Conservation (phyloP, 805 yeast genomes). For the Wickerhamomyces chambardii region DNA sequence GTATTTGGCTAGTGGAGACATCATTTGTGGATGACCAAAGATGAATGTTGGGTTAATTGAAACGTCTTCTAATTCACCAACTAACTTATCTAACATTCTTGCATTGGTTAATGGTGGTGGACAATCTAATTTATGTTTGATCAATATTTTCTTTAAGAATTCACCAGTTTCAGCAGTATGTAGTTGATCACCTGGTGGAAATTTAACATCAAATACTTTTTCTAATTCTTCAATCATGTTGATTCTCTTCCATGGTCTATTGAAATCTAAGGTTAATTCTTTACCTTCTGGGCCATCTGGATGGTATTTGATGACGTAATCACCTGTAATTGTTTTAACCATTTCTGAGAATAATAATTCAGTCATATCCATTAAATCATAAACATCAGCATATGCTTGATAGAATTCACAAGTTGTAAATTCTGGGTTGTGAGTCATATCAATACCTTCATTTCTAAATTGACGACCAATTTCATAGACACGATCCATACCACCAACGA, state of each 20-base stretch:
- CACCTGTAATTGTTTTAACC: slow-evolving; percentile 94
- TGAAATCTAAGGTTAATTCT: slow-evolving; percentile 71
- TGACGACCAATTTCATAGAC: slow-evolving; percentile 98
- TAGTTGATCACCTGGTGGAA: slow-evolving; percentile 93
- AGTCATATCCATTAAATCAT: slow-evolving; percentile 88
- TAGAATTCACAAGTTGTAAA: slow-evolving; percentile 98
- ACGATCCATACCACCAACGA: slow-evolving; percentile 97
- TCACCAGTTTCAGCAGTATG: slow-evolving; percentile 91
- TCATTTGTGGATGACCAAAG: slow-evolving; percentile 99
- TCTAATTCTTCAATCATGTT: slow-evolving; percentile 96
- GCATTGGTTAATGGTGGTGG: slow-evolving; percentile 91
- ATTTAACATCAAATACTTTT: slow-evolving; percentile 73
- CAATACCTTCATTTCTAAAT: slow-evolving; percentile 98
- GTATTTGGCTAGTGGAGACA: slow-evolving; percentile 98
- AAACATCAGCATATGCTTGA: slow-evolving; percentile 96
- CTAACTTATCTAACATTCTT: slow-evolving; percentile 96
- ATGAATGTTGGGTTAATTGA: slow-evolving; percentile 96
- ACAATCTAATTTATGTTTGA: slow-evolving; percentile 79
- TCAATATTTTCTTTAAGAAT: slow-evolving; percentile 75
- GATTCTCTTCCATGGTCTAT: slow-evolving; percentile 98
- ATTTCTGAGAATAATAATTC: slow-evolving; percentile 91
- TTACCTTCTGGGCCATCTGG: slow-evolving; percentile 90
- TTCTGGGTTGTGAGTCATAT: slow-evolving; percentile 98
- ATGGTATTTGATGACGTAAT: slow-evolving; percentile 78
- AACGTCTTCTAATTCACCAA: slow-evolving; percentile 91